A percentile compares a stretch with the other conserved stretches of the same genome.
Evolutionary conservation across 331 rosid genomes (phyloP).

Genomic region (Rhamnella rubrinervis): DNA sequence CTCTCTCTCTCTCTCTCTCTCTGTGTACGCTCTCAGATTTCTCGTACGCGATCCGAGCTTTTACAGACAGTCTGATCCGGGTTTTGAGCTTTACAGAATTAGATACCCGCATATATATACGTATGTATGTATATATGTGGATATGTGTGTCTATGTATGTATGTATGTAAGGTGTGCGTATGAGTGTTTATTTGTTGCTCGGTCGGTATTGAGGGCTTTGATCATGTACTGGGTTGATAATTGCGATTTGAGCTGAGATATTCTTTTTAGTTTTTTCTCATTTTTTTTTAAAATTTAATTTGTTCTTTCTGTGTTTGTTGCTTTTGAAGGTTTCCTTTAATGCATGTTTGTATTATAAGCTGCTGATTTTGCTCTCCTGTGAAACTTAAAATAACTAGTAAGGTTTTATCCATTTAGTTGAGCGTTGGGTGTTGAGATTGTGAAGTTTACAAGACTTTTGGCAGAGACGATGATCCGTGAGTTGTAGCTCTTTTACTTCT

Average conservation of each 20-base stretch:
- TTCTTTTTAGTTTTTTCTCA: neutral
- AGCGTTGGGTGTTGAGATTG: too few species aligned
- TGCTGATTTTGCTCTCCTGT: too few species aligned
- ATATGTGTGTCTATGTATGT: too few species aligned
- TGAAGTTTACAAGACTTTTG: too few species aligned
- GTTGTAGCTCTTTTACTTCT: too few species aligned
- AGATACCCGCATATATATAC: neutral
- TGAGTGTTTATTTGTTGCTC: too few species aligned
- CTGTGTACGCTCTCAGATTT: neutral
- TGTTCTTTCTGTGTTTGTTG: neutral
- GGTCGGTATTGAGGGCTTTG: neutral
- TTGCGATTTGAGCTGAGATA: neutral
- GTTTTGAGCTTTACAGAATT: constrained; percentile 4
- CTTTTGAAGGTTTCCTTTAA: too few species aligned
- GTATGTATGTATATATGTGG: neutral
- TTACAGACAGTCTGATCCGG: neutral
- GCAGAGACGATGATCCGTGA: too few species aligned
- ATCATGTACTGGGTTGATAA: neutral
- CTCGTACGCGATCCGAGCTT: constrained; percentile 3
- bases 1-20: constrained; percentile 3
- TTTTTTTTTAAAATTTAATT: neutral
- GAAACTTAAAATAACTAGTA: too few species aligned
- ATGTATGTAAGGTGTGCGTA: too few species aligned
- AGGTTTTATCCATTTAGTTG: too few species aligned
- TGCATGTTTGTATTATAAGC: too few species aligned